These are phyloP conservation scores for Trichoderma aggressivum DNA, from an alignment of 2,329 filamentous ascomycete species.

Conservation along the genomic window DNA sequence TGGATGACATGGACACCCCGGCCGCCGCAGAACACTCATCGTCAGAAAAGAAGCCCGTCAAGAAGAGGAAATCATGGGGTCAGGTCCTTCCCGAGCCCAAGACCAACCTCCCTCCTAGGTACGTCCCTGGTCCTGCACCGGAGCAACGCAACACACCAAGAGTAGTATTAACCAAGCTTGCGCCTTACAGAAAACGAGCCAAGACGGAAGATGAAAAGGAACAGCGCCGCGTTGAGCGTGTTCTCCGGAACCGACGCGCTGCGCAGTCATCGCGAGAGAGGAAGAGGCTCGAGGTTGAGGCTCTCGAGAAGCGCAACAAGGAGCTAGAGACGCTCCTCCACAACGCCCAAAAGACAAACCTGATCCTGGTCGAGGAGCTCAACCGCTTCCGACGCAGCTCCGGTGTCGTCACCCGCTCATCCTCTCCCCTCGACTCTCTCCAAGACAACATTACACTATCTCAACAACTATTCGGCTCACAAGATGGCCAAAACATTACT, in stretches of 20 bases:
- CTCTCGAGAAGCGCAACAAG: slow-evolving; percentile 71
- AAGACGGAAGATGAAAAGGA: slow-evolving; percentile 99
- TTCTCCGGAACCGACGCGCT: slow-evolving; percentile 91
- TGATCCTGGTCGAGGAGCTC: slow-evolving; percentile 48
- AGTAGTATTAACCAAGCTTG: slow-evolving; percentile 24
- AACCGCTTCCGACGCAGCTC: slow-evolving; percentile 46
- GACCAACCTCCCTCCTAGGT: slow-evolving; percentile 91
- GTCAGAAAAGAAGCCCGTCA: slow-evolving; percentile 67
- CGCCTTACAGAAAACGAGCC: slow-evolving; percentile 73
- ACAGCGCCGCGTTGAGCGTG: slow-evolving; percentile 93
- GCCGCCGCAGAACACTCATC: slow-evolving; percentile 19
- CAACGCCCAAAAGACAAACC: slow-evolving; percentile 55
- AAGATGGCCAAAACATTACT: slow-evolving; percentile 36
- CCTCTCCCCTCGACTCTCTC: slow-evolving; percentile 42
- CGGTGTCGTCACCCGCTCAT: slow-evolving; percentile 40
- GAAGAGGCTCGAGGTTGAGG: slow-evolving; percentile 84
- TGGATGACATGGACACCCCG: not conserved
- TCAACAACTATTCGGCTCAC: slow-evolving; percentile 54
- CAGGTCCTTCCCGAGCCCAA: slow-evolving; percentile 95
- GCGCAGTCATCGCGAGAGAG: slow-evolving; percentile 95
- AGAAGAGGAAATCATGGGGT: slow-evolving; percentile 99
- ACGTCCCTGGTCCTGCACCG: slow-evolving; percentile 30
- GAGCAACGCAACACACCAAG: not conserved
- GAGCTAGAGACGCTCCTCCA: slow-evolving; percentile 63
- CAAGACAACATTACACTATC: slow-evolving; percentile 54